phyloP scores from a whole-genome alignment of 768 basidiomycete genomes.

The Terana coerulea region DNA sequence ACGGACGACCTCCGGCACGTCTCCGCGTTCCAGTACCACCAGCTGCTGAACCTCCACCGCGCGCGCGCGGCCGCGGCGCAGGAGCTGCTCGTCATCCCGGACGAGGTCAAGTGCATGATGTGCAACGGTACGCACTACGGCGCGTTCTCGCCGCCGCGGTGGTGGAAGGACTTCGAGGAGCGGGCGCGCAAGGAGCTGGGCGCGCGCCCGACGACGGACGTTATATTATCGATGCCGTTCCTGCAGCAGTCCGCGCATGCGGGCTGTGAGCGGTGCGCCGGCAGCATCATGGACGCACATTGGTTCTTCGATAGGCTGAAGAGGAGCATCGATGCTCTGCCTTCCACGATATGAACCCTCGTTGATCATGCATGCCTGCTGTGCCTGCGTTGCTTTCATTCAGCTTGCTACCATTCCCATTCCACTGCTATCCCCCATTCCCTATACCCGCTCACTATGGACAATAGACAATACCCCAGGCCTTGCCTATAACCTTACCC shows the following conservation, averaged over 20 bases:
- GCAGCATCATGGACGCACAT: constrained; percentile 62
- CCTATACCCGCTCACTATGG: too few species aligned
- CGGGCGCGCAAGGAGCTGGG: constrained; percentile 55
- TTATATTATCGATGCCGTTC: constrained; percentile 60
- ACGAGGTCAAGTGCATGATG: constrained; percentile 61
- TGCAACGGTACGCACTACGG: constrained; percentile 53
- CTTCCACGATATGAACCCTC: constrained; percentile 35
- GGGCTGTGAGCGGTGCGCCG: constrained; percentile 61
- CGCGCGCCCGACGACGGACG: constrained; percentile 50
- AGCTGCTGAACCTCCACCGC: constrained; percentile 8
- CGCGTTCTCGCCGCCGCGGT: constrained; percentile 42
- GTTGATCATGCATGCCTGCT: too few species aligned
- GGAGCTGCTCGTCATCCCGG: constrained; percentile 39
- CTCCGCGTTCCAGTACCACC: constrained; percentile 9
- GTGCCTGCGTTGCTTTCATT: too few species aligned
- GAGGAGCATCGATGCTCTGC: constrained; percentile 50
- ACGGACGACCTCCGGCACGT: constrained; percentile 3
- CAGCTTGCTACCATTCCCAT: too few species aligned
- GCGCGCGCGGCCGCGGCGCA: constrained; percentile 9
- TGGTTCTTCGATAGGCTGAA: constrained; percentile 52
- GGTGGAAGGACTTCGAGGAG: constrained; percentile 44
- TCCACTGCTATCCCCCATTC: too few species aligned
- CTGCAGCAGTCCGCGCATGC: constrained; percentile 47
- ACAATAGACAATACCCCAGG: too few species aligned
- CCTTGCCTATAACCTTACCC: too few species aligned